A percentile compares a stretch with the other conserved stretches of the same genome.
Evolutionary conservation across 805 yeast species (phyloP).

Genomic region (Cyberlindnera misumaiensis): DNA sequence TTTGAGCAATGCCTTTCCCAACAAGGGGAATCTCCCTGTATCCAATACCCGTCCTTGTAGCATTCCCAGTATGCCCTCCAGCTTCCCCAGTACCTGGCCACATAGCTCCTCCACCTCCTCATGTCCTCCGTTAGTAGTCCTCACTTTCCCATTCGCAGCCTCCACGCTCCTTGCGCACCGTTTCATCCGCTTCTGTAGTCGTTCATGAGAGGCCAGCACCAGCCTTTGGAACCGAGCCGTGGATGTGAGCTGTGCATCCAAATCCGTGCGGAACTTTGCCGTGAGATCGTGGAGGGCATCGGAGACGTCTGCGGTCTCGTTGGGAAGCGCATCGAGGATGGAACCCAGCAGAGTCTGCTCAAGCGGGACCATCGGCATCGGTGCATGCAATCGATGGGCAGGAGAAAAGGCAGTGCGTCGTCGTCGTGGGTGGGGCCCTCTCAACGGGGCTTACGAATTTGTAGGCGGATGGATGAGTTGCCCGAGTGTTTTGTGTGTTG

Average conservation of each 20-base stretch:
- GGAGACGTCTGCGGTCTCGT: conserved; percentile 9
- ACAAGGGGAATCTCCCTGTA: conserved; percentile 8
- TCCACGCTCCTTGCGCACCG: conserved; percentile 6
- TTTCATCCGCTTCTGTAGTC: conserved; percentile 6
- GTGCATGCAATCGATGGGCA: too few species aligned
- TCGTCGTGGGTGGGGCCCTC: too few species aligned
- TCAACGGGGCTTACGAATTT: too few species aligned
- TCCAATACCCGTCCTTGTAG: conserved; percentile 3
- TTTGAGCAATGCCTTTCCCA: conserved; percentile 8
- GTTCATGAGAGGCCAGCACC: conserved; percentile 7
- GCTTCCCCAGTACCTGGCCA: conserved; percentile 9
- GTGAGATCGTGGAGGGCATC: conserved; percentile 1
- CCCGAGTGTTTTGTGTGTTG: too few species aligned
- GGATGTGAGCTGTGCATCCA: conserved; percentile 6
- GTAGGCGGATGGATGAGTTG: too few species aligned
- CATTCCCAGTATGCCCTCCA: conserved; percentile 6
- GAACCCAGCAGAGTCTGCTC: conserved; percentile 8
- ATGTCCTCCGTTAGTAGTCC: not conserved
- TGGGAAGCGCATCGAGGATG: conserved; percentile 8
- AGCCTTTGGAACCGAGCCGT: conserved; percentile 8
- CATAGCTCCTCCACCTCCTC: conserved; percentile 6
- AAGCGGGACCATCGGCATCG: not conserved
- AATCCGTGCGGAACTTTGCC: conserved; percentile 8
- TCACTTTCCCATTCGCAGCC: not conserved
- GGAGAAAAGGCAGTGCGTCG: too few species aligned